Evolutionary conservation across 768 basidiomycete genomes (phyloP).

Genomic region (Ramaria rubella): DNA sequence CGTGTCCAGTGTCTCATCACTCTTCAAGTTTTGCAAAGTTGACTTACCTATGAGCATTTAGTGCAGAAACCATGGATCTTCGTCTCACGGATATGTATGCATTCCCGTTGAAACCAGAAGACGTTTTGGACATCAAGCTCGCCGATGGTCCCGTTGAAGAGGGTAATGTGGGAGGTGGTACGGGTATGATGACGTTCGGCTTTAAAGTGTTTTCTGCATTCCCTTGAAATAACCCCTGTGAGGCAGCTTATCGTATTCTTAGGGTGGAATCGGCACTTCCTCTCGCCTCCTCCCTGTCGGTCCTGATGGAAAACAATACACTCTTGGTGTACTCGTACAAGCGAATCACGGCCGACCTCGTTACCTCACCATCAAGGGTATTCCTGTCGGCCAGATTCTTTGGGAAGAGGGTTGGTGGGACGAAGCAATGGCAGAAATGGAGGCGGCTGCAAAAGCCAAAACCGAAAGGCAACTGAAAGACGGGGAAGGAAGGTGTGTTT

Average conservation of each 20-base stretch:
- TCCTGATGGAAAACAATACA: background rate
- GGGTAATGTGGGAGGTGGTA: constrained; percentile 6
- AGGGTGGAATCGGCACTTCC: constrained; percentile 3
- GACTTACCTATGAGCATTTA: background rate
- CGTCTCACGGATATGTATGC: background rate
- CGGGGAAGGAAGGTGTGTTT: constrained; percentile 2
- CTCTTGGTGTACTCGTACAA: constrained; percentile 7
- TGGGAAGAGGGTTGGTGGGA: background rate
- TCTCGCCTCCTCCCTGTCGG: background rate
- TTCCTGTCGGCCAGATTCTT: background rate
- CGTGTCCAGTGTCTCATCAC: background rate
- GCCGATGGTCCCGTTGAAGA: background rate
- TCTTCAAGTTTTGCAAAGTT: background rate
- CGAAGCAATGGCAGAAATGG: background rate
- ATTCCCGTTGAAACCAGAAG: background rate
- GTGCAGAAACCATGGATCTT: background rate
- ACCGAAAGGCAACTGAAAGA: constrained; percentile 1
- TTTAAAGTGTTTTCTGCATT: constrained; percentile 1
- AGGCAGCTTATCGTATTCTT: background rate
- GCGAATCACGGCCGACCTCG: constrained; percentile 6
- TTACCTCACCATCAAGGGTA: background rate
- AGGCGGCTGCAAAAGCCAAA: background rate
- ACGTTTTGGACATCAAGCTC: constrained; percentile 3
- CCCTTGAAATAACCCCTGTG: background rate
- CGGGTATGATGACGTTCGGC: constrained; percentile 5